Percentiles rank a stretch among this genome's conserved stretches.
phyloP scores from a whole-genome alignment of 768 basidiomycete species.

The Termitomyces eurrhizus region DNA sequence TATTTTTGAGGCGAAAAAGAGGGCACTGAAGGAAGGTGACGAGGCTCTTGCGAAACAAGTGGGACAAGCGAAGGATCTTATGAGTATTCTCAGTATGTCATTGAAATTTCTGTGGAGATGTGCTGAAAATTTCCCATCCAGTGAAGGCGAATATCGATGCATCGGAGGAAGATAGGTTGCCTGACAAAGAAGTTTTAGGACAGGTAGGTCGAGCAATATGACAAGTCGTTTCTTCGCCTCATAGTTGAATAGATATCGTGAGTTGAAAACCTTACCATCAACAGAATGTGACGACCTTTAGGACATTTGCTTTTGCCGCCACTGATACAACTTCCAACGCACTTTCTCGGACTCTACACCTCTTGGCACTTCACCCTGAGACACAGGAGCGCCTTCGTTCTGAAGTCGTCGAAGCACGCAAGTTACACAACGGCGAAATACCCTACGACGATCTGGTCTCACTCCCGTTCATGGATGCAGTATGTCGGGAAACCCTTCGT shows the following conservation, averaged over 20 bases:
- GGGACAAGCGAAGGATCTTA: slow-evolving; percentile 1
- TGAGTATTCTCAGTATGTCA: slow-evolving; percentile 2
- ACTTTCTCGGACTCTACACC: slow-evolving; percentile 1
- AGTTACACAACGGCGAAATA: background rate
- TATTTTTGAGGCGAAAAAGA: slow-evolving; percentile 1
- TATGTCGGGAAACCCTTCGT: slow-evolving; percentile 1
- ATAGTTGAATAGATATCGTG: no score
- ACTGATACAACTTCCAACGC: slow-evolving; percentile 4
- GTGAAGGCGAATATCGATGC: no score
- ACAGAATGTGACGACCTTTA: background rate
- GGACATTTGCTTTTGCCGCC: background rate
- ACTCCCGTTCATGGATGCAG: slow-evolving; percentile 2
- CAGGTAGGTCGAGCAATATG: no score
- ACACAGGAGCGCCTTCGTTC: background rate
- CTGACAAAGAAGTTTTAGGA: no score
- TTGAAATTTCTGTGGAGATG: background rate
- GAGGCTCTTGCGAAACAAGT: background rate
- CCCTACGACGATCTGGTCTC: slow-evolving; percentile 1
- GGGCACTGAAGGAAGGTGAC: background rate
- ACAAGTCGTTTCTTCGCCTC: no score
- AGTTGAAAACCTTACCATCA: background rate
- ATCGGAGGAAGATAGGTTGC: no score
- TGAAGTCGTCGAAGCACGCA: slow-evolving; percentile 1
- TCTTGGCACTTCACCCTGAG: background rate
- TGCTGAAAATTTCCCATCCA: background rate